A percentile compares a stretch with the other conserved stretches of the same genome.
Evolutionary conservation across 2,329 filamentous ascomycete species (phyloP).

Genomic region (Pezicula neosporulosa): DNA sequence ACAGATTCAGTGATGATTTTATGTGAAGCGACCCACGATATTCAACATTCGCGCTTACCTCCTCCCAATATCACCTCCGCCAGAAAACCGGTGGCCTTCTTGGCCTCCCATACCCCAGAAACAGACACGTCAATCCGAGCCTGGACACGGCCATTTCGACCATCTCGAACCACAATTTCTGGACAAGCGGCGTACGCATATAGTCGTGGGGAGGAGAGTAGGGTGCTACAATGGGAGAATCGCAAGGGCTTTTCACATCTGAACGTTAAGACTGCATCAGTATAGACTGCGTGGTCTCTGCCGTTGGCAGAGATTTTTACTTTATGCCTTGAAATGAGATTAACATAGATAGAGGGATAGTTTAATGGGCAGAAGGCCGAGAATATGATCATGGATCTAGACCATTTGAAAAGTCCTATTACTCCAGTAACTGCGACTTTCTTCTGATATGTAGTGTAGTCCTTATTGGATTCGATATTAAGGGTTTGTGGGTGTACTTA

Average conservation of each 20-base stretch:
- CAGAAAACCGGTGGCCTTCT: conserved; percentile 4
- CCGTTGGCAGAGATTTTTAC: conserved; percentile 10
- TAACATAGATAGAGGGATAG: not conserved
- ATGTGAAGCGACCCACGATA: conserved; percentile 51
- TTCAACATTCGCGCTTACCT: conserved; percentile 6
- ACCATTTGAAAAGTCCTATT: not conserved
- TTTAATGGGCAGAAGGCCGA: not conserved
- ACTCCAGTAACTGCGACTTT: too few species aligned
- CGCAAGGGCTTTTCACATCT: conserved; percentile 13
- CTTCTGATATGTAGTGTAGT: too few species aligned
- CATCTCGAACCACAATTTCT: conserved; percentile 4
- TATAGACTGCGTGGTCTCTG: conserved; percentile 15
- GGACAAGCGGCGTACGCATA: too few species aligned
- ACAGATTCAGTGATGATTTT: conserved; percentile 58
- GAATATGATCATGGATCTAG: not conserved
- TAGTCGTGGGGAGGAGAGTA: conserved; percentile 7
- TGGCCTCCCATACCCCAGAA: conserved; percentile 4
- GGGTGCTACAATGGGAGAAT: conserved; percentile 7
- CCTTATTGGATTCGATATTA: too few species aligned
- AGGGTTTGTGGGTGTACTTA: too few species aligned
- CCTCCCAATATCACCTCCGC: conserved; percentile 4
- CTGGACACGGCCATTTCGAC: conserved; percentile 3
- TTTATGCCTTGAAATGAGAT: conserved; percentile 8
- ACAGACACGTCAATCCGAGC: conserved; percentile 4
- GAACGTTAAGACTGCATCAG: conserved; percentile 11